These are phyloP conservation scores for Berberis vulgaris DNA, from an alignment of 164 flowering plant genomes.

Conservation along the genomic window DNA sequence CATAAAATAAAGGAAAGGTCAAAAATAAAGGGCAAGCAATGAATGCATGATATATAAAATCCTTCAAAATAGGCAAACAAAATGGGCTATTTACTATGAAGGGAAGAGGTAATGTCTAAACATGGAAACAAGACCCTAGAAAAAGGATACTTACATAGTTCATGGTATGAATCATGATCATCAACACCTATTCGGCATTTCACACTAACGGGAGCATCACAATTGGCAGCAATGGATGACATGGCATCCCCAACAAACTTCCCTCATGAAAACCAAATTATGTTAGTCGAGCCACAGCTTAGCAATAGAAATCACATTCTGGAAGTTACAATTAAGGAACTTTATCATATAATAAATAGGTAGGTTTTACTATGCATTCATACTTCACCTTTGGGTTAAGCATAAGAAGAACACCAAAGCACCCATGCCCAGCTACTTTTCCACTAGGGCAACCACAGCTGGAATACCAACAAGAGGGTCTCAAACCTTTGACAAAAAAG, in stretches of 20 bases:
- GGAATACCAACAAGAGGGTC: conserved; percentile 10
- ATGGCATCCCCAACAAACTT: conserved; percentile 97
- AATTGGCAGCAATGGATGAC: conserved; percentile 85
- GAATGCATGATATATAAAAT: too few species aligned
- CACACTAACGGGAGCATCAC: conserved; percentile 84
- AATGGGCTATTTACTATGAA: too few species aligned
- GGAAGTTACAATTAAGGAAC: too few species aligned
- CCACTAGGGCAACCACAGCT: conserved; percentile 99
- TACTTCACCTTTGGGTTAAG: conserved; percentile 77
- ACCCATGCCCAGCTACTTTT: conserved; percentile 92
- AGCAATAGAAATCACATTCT: not conserved
- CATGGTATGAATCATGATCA: conserved; percentile 84
- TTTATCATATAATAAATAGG: not conserved
- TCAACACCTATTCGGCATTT: conserved; percentile 97
- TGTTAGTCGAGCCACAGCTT: conserved; percentile 24
- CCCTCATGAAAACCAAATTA: conserved; percentile 36
- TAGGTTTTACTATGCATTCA: not conserved
- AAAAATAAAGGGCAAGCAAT: too few species aligned
- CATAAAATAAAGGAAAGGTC: too few species aligned
- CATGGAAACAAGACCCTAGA: not conserved
- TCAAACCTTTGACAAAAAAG: conserved; percentile 1
- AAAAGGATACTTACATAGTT: conserved; percentile 63
- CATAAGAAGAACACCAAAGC: conserved; percentile 92
- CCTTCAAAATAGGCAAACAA: too few species aligned
- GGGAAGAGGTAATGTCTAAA: not conserved